Evolutionary conservation across 352 stramenopile species (phyloP), one percentile per base, ranked within the genome.

Genomic region (Phytophthora melonis): DNA sequence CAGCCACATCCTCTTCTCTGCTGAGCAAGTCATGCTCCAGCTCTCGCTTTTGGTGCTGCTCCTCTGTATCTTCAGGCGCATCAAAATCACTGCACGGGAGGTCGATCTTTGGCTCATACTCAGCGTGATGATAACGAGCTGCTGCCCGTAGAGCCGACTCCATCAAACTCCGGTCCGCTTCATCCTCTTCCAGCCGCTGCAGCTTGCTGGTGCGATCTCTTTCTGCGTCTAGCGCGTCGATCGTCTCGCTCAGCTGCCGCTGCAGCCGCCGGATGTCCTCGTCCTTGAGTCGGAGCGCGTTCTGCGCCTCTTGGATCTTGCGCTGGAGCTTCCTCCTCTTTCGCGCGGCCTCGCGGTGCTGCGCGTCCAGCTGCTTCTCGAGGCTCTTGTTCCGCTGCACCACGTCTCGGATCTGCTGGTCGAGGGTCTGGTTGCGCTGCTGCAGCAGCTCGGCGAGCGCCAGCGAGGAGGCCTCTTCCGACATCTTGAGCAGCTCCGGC

Each of bases 361-460:
- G 39, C 39, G 39, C 39, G 4, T 23, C 43, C 43, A 52, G 43
- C 43, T 52, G 43, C 43, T 52, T 5, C 43, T 52, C 43, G 43
- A 52, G 43, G 43, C 43, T 16, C 43, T 52, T 52, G 43, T 52
- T 52, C 16, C 18, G 43, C 14, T n/a, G 14, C 13, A 10, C 43
- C 16, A 52, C 43, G 43, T 52, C 43, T 23, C 18, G 43, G 43
- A 52, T 52, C 43, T 52, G 43, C 43, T 52, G 43, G 43, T 52
- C 43, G 43, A 52, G 43, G 13, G 43, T 52, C 43, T 23, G 43
- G 43, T 52, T 52, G 18, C 43, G 43, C 43, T 52, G 43, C 13
- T 18, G 43, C 43, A 52, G 43, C 5, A 52, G 43, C 16, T 52
- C 43, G 3, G 23, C 43, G 16, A 25, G 43, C 43, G 43, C 43